These are phyloP conservation scores for Irpex lacteus DNA, from an alignment of 1,284 basidiomycete species.

Conservation along the genomic window DNA sequence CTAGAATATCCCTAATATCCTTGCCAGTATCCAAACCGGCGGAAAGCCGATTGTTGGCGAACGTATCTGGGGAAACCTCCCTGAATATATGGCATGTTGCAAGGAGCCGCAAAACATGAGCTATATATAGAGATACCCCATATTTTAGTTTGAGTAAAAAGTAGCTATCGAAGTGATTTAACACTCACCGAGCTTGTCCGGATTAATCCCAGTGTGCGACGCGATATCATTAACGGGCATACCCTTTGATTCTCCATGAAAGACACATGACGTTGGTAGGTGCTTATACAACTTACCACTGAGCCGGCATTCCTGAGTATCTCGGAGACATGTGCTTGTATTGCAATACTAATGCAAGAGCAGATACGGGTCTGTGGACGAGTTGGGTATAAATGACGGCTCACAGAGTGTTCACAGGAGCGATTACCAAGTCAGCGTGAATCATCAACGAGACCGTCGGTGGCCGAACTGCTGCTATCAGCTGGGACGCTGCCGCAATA, in stretches of 20 bases:
- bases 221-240: neutral
- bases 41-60: slow-evolving; percentile 25
- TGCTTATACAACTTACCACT: neutral
- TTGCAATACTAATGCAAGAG: neutral
- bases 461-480: slow-evolving; percentile 15
- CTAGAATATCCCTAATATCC: slow-evolving; percentile 16
- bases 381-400: neutral
- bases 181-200: neutral
- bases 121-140: neutral
- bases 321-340: neutral
- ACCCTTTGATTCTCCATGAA: neutral
- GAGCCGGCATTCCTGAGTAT: neutral
- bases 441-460: slow-evolving; percentile 11
- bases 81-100: slow-evolving; percentile 25
- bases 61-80: slow-evolving; percentile 25
- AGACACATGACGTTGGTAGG: neutral
- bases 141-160: neutral
- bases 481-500: slow-evolving; percentile 19
- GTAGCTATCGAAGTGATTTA: neutral
- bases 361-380: neutral
- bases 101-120: slow-evolving; percentile 19
- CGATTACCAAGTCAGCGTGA: neutral
- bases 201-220: neutral
- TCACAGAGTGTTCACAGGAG: neutral
- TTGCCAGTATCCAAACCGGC: slow-evolving; percentile 25